Evolutionary conservation across 805 yeast genomes (phyloP).

Genomic region (Yamadazyma laniorum): DNA sequence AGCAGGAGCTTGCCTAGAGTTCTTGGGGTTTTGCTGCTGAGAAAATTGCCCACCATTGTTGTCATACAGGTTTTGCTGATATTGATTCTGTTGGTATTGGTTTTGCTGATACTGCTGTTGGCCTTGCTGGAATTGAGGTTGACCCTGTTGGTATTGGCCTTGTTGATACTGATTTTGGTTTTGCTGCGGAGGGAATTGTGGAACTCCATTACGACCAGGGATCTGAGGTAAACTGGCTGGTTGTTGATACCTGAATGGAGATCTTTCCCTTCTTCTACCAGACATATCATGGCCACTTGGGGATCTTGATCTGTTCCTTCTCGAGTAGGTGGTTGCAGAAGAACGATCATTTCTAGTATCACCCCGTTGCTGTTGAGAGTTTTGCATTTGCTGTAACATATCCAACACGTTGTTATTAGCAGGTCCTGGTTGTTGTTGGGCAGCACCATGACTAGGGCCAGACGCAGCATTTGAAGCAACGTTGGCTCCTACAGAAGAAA

Average conservation of each 20-base stretch:
- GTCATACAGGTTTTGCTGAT: conserved; percentile 3
- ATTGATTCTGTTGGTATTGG: conserved; percentile 15
- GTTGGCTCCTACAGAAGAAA: conserved; percentile 23
- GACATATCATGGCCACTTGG: conserved; percentile 34
- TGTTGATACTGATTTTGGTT: conserved; percentile 11
- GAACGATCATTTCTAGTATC: conserved; percentile 22
- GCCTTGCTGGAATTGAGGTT: conserved; percentile 3
- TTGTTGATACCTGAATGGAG: conserved; percentile 22
- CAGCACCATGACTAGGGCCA: background rate
- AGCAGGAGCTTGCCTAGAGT: conserved; percentile 3
- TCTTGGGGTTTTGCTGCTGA: conserved; percentile 7
- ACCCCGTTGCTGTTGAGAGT: conserved; percentile 13
- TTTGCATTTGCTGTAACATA: conserved; percentile 53
- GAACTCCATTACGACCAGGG: conserved; percentile 11
- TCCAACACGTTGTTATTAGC: conserved; percentile 41
- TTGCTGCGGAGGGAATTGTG: conserved; percentile 9
- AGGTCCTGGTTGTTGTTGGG: conserved; percentile 15
- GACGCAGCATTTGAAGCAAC: conserved; percentile 19
- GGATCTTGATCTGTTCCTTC: conserved; percentile 56
- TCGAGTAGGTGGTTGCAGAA: conserved; percentile 31
- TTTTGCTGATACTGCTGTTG: conserved; percentile 14
- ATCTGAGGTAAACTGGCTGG: conserved; percentile 17
- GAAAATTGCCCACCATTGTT: background rate
- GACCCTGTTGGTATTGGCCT: conserved; percentile 1
- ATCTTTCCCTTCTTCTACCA: conserved; percentile 27